Base-by-base conservation (phyloP, 2,329 filamentous ascomycete genomes). In the Fusarium mexicanum region DNA sequence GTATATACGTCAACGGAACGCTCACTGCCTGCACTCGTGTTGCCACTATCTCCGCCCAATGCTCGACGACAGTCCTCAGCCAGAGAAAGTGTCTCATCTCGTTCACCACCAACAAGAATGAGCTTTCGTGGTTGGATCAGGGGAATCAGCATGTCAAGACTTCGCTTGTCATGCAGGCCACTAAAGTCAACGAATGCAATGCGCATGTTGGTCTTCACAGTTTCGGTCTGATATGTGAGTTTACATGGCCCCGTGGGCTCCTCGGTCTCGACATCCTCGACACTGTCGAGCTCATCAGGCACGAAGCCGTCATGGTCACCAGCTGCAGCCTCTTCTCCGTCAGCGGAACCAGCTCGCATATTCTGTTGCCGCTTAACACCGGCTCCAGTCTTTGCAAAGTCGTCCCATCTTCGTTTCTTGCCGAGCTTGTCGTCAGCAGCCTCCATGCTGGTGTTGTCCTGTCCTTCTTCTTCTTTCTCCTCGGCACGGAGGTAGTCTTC, bases 401-500 rank as follows among this genome's bases (percentile, higher is more conserved):
- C 94, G 74, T 96, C 94, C 94, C 96, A 98, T 82, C 94, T 97
- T 69, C 96, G 90, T 84, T 99, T 99, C 85, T 96, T 95, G 24
- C 96, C 96, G 26, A 98, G 88, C 51, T 89, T 89, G 59, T 90
- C 90, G 73, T 92, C 87, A 38, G 84, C 83, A 64, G 90, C 71
- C 22, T 79, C 75, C 22, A 81, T 41, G 35, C 79, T 77, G 13
- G 72, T 61, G 24, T 74, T 77, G 55, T 92, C 91, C 59, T 92
- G 89, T 18, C 89, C 90, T 46, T 94, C 92, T 24, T 91, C 89
- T 66, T 97, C 94, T 65, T 94, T 91, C 83, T 98, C 96, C 80
- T 99, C 96, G 0, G 95, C 96, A 66, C 95, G 90, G 3, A 98
- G 88, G 80, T 96, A 99, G 73, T 99, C 96, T 81, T 98, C 96